phyloP scores from a whole-genome alignment of 192 early-diverging fungal species.

The Umbelopsis sp. region DNA sequence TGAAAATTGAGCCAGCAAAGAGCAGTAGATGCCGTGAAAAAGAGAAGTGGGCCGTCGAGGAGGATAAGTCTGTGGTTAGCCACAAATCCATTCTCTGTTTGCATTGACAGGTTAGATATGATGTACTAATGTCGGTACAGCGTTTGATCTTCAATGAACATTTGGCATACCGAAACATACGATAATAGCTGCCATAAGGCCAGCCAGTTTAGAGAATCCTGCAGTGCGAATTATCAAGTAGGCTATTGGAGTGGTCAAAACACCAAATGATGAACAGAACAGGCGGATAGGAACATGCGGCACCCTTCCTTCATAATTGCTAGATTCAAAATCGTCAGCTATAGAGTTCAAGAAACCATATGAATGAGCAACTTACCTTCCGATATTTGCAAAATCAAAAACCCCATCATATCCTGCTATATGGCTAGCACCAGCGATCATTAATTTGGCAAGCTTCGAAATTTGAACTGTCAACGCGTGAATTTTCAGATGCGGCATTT shows the following conservation, averaged over 20 bases:
- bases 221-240: slow-evolving; percentile 83
- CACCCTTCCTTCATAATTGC: slow-evolving; percentile 78
- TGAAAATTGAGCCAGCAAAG: slow-evolving; percentile 86
- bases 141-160: background rate
- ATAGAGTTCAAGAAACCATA: background rate
- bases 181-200: slow-evolving; percentile 74
- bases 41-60: slow-evolving; percentile 84
- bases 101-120: background rate
- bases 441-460: slow-evolving; percentile 75
- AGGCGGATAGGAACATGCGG: slow-evolving; percentile 86
- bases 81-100: slow-evolving; percentile 80
- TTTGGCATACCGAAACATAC: slow-evolving; percentile 72
- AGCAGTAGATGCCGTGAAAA: slow-evolving; percentile 78
- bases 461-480: background rate
- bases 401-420: slow-evolving; percentile 85
- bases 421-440: slow-evolving; percentile 76
- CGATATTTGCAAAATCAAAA: slow-evolving; percentile 90
- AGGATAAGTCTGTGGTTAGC: slow-evolving; percentile 89
- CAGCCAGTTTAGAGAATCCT: slow-evolving; percentile 72
- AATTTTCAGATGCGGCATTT: background rate
- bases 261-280: slow-evolving; percentile 74
- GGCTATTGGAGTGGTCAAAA: slow-evolving; percentile 74
- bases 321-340: slow-evolving; percentile 17
- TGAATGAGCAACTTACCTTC: slow-evolving; percentile 28
- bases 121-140: background rate